A percentile compares a stretch with the other conserved stretches of the same genome.
Evolutionary conservation across 2,329 filamentous ascomycete species (phyloP).

Genomic region (Sporothrix euskadiensis): DNA sequence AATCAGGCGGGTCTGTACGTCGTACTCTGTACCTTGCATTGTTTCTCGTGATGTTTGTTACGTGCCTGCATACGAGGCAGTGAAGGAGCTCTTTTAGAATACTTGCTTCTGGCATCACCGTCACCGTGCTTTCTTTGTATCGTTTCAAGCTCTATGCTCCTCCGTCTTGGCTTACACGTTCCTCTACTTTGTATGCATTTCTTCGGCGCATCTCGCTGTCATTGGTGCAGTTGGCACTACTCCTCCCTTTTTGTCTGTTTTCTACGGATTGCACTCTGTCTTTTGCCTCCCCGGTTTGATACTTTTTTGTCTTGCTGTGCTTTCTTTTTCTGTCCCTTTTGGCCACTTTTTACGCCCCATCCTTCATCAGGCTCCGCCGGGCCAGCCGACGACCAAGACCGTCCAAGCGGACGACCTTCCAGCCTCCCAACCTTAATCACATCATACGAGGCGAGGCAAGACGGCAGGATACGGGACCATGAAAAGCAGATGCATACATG

Average conservation of each 20-base stretch:
- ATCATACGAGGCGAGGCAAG: conserved; percentile 16
- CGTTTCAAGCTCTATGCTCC: not conserved
- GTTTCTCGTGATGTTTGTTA: not conserved
- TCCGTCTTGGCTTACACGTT: not conserved
- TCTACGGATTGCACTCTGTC: not conserved
- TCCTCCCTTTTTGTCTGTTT: not conserved
- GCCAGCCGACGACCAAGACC: not conserved
- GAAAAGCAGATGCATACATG: not conserved
- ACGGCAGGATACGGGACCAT: conserved; percentile 1
- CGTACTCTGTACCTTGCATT: not conserved
- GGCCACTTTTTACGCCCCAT: not conserved
- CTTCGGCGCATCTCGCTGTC: not conserved
- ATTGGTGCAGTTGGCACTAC: not conserved
- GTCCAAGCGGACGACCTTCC: not conserved
- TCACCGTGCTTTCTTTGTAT: not conserved
- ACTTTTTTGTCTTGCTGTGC: not conserved
- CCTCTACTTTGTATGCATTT: not conserved
- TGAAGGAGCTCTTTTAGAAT: not conserved
- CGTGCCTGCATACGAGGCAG: not conserved
- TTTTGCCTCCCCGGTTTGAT: not conserved
- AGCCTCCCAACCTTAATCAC: not conserved
- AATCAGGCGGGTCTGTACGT: not conserved
- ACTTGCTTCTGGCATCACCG: not conserved
- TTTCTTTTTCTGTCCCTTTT: conserved; percentile 12
- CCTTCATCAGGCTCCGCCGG: not conserved